Evolutionary conservation across 2,329 filamentous ascomycete species (phyloP).

Genomic region (Talaromyces funiculosus): DNA sequence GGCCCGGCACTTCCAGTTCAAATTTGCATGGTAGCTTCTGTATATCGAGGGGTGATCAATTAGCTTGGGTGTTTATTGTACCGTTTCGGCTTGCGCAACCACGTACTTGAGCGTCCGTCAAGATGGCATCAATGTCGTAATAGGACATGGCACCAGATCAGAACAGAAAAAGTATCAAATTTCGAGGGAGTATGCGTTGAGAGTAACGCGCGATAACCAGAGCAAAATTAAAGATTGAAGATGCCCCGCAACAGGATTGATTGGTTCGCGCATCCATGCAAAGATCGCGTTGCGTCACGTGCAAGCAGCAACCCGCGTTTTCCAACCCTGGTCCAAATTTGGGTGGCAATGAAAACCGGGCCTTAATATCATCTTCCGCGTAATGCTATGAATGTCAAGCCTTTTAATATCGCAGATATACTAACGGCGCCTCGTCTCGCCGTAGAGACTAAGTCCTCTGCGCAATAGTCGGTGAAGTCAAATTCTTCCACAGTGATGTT

Average conservation of each 20-base stretch:
- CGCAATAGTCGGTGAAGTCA: too few species aligned
- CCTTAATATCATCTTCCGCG: too few species aligned
- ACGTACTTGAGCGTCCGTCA: constrained; percentile 41
- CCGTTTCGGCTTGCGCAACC: not conserved
- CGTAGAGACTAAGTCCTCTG: too few species aligned
- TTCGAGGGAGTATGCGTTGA: not conserved
- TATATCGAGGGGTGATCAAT: not conserved
- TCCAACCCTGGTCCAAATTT: too few species aligned
- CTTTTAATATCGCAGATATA: too few species aligned
- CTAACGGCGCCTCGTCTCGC: too few species aligned
- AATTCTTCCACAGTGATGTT: too few species aligned
- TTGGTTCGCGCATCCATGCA: not conserved
- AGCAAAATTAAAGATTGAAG: not conserved
- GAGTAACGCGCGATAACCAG: not conserved
- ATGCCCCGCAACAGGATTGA: not conserved
- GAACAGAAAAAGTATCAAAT: not conserved
- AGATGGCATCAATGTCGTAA: constrained; percentile 44
- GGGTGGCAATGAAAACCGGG: too few species aligned
- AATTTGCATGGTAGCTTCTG: constrained; percentile 96
- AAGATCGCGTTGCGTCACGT: not conserved
- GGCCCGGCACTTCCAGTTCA: constrained; percentile 77
- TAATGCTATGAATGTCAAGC: too few species aligned
- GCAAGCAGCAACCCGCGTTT: not conserved
- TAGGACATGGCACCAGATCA: constrained; percentile 33
- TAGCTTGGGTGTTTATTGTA: not conserved